These are phyloP conservation scores for Boechera retrofracta DNA, from an alignment of 345 rosid species.

Conservation along the genomic window DNA sequence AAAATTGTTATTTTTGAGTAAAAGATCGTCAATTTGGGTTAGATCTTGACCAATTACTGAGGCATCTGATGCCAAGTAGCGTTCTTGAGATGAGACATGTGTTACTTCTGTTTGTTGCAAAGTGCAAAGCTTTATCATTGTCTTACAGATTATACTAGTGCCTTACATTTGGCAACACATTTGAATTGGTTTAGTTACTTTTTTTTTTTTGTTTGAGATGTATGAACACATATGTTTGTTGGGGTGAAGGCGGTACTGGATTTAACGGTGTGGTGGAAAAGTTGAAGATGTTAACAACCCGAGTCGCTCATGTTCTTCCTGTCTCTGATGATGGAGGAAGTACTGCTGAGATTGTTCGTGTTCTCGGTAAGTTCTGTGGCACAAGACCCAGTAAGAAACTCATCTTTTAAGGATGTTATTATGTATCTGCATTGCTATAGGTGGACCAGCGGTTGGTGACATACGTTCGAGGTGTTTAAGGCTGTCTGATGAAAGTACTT, in stretches of 20 bases:
- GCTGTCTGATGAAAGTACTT: constrained; percentile 80
- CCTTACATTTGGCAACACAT: background rate
- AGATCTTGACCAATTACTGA: constrained; percentile 5
- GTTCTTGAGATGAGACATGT: background rate
- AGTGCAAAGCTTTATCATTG: background rate
- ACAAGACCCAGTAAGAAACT: background rate
- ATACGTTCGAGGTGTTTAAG: constrained; percentile 95
- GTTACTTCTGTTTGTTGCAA: background rate
- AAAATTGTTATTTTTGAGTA: constrained; percentile 2
- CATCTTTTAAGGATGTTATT: background rate
- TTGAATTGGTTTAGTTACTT: background rate
- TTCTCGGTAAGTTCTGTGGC: constrained; percentile 61
- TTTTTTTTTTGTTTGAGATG: background rate
- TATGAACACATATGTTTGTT: background rate
- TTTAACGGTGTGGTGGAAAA: constrained; percentile 95
- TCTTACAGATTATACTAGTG: background rate
- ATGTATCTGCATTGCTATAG: constrained; percentile 44
- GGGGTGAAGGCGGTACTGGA: constrained; percentile 78
- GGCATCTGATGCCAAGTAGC: background rate
- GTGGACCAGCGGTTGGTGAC: constrained; percentile 98
- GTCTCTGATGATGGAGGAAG: constrained; percentile 98
- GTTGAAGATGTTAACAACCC: constrained; percentile 78
- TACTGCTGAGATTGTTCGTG: constrained; percentile 97
- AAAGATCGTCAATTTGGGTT: constrained; percentile 13
- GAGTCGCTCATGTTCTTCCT: constrained; percentile 91